Conservation (phyloP, 2,329 filamentous ascomycete species). For the Ophiocordyceps unilateralis region DNA sequence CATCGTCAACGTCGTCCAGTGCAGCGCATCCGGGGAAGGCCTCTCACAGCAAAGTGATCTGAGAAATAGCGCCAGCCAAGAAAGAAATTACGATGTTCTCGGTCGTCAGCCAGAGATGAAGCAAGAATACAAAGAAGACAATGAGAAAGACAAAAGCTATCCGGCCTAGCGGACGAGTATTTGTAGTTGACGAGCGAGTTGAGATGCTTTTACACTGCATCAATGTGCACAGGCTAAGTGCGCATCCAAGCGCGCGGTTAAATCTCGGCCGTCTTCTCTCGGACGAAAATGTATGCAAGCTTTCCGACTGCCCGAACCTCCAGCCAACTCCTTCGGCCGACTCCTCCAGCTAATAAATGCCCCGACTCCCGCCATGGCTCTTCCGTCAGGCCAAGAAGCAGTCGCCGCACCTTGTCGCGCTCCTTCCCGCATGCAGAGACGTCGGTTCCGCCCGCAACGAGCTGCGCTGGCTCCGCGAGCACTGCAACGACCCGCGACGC, state of each 20-base stretch:
- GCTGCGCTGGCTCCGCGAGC: conserved; percentile 54
- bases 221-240: neutral
- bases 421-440: conserved; percentile 48
- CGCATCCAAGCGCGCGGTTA: neutral
- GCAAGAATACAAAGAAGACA: neutral
- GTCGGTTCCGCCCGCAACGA: conserved; percentile 49
- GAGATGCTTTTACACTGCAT: neutral
- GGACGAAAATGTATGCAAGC: neutral
- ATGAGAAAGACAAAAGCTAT: too few species aligned
- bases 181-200: neutral
- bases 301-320: neutral
- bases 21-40: too few species aligned
- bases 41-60: too few species aligned
- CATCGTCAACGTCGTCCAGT: neutral
- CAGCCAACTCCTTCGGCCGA: neutral
- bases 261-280: neutral
- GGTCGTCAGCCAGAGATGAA: neutral
- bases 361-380: conserved; percentile 42
- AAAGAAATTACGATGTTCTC: too few species aligned
- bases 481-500: conserved; percentile 23
- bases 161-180: neutral
- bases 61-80: too few species aligned
- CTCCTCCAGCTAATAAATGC: conserved; percentile 25
- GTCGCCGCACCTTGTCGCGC: conserved; percentile 36
- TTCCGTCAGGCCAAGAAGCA: conserved; percentile 34